Percentiles rank a stretch among this genome's conserved stretches.
phyloP scores from a whole-genome alignment of 1,284 basidiomycete genomes.

The Cutaneotrichosporon cavernicola region DNA sequence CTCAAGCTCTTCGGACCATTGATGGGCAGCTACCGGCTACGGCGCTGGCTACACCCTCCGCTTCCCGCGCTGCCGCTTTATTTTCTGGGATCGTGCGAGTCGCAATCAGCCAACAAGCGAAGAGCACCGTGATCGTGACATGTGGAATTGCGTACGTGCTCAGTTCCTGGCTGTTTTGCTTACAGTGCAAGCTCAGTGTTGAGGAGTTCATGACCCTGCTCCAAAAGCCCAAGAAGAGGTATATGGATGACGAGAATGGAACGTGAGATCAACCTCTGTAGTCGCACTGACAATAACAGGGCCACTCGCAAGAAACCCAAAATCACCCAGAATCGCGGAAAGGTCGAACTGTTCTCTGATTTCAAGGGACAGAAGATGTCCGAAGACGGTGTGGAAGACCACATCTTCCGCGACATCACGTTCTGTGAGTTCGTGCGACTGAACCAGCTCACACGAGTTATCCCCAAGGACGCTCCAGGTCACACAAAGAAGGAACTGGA shows the following conservation, averaged over 20 bases:
- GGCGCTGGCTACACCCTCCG: constrained; percentile 59
- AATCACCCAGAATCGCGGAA: constrained; percentile 16
- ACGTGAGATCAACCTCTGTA: constrained; percentile 28
- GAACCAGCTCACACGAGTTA: constrained; percentile 50
- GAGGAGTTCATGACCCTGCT: constrained; percentile 44
- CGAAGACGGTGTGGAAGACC: constrained; percentile 61
- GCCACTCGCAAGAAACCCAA: constrained; percentile 37
- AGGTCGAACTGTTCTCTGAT: constrained; percentile 65
- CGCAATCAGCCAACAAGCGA: constrained; percentile 36
- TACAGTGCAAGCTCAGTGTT: constrained; percentile 36
- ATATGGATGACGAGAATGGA: constrained; percentile 43
- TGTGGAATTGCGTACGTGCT: constrained; percentile 49
- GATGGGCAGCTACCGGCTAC: constrained; percentile 47
- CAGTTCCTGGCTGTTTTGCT: background rate
- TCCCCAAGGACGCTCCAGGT: constrained; percentile 62
- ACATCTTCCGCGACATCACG: constrained; percentile 69
- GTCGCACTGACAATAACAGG: constrained; percentile 5
- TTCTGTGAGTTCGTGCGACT: constrained; percentile 63
- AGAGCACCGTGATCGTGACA: constrained; percentile 45
- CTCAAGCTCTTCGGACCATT: constrained; percentile 9
- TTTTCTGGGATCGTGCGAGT: constrained; percentile 58
- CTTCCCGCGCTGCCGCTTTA: constrained; percentile 77
- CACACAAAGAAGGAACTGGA: constrained; percentile 46
- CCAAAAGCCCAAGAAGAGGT: constrained; percentile 41
- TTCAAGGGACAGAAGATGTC: constrained; percentile 65